Base-by-base conservation (phyloP, 257 asterid species). In the Salvia miltiorrhiza region DNA sequence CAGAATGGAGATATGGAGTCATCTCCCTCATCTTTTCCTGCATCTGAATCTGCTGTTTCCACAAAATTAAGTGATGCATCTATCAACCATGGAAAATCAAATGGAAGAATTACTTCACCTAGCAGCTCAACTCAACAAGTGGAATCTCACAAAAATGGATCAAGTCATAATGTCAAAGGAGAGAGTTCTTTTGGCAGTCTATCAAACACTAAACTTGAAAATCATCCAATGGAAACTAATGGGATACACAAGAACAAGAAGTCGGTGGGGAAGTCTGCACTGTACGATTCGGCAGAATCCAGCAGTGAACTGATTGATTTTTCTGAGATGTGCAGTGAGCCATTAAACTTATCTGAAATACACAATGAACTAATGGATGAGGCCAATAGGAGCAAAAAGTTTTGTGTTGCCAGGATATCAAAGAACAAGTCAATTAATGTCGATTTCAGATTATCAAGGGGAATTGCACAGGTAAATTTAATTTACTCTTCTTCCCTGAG, bases 381-480 rank as follows among this genome's bases (percentile, higher is more conserved):
- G 75, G 75, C 83, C 75, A 87, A 77, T 65, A 81, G 72, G 80
- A 82, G 76, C 76, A 87, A 83, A 67, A 88, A 84, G 83, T 82
- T 84, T 60, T 83, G 94, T 76, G 88, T 86, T 69, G 76, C 95
- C 76, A 84, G 82, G 85, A 76, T 87, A 70, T 80, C 91, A 58
- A 88, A 88, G 85, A 87, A 86, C 83, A 90, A 84, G 73, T 90
- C 99, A 24, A 89, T 90, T 77, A 93, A 86, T 77, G 90, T 93
- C 69, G 99, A 93, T 80, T 88, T 93, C 76, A 88, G 99, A 82
- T 81, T 93, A 73, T 90, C 99, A 57, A 87, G 97, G 87, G 99
- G 96, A 78, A 90, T 93, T 63, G 92, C 96, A 41, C 95, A 91
- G 96, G 99, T 93, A 79, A 60, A 37, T 28, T 69, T 80, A 57